These are phyloP conservation scores for Pseudopyricularia javanii DNA, from an alignment of 2,329 filamentous ascomycete genomes.

Conservation along the genomic window DNA sequence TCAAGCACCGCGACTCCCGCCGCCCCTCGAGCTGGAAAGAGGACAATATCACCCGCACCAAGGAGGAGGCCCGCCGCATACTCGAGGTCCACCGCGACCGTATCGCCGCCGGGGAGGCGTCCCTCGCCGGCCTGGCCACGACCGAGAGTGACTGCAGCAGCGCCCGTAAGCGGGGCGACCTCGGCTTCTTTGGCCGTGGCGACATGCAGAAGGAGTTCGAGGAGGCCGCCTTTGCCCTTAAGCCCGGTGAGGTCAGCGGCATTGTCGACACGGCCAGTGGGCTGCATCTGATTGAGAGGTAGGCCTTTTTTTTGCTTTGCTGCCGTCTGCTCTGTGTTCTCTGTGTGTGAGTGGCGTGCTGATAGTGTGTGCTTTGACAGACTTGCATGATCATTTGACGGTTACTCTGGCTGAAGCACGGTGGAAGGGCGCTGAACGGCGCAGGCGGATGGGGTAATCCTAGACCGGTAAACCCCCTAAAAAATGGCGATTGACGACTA, in stretches of 20 bases:
- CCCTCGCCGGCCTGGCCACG: conserved; percentile 71
- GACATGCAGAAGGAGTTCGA: conserved; percentile 99
- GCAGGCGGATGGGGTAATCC: too few relatives aligned
- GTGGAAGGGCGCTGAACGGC: too few relatives aligned
- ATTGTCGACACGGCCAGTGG: conserved; percentile 89
- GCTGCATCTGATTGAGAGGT: conserved; percentile 93
- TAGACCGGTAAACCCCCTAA: too few relatives aligned
- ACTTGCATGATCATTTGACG: not conserved
- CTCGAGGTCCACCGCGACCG: conserved; percentile 62
- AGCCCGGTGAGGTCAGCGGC: conserved; percentile 74
- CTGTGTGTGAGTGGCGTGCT: not conserved
- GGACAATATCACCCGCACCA: conserved; percentile 73
- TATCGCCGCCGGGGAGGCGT: conserved; percentile 58
- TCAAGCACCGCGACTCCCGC: conserved; percentile 85
- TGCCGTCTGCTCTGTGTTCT: not conserved
- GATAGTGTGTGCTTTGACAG: not conserved
- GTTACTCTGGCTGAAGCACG: too few relatives aligned
- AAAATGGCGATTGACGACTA: too few relatives aligned
- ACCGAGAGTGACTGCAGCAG: conserved; percentile 94
- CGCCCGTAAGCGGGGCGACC: conserved; percentile 82
- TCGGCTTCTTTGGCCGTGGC: conserved; percentile 86
- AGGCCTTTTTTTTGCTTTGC: conserved; percentile 9
- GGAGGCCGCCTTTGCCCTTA: conserved; percentile 82
- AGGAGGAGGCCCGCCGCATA: conserved; percentile 74
- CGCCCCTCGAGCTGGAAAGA: conserved; percentile 78